These are phyloP conservation scores for Corynespora cassiicola DNA, from an alignment of 2,329 filamentous ascomycete species.

Conservation along the genomic window DNA sequence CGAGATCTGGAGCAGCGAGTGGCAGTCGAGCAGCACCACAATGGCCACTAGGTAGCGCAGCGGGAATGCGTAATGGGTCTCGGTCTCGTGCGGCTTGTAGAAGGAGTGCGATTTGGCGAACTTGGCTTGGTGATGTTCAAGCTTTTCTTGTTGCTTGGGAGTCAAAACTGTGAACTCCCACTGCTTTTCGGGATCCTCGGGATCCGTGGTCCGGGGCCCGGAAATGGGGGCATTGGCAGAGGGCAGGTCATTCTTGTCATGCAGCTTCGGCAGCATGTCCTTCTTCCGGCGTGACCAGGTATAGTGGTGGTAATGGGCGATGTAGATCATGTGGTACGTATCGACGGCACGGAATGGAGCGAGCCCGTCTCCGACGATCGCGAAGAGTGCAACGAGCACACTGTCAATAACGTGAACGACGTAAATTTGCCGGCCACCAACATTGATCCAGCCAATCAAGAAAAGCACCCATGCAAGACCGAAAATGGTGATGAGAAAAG, in stretches of 20 bases:
- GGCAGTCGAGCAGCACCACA: conserved; percentile 79
- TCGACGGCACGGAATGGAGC: conserved; percentile 78
- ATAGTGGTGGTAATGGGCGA: conserved; percentile 73
- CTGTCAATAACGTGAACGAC: conserved; percentile 63
- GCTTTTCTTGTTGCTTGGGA: conserved; percentile 68
- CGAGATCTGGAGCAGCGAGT: conserved; percentile 80
- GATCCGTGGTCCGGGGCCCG: conserved; percentile 44
- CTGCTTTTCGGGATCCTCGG: conserved; percentile 42
- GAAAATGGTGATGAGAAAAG: conserved; percentile 81
- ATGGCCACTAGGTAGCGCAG: conserved; percentile 76
- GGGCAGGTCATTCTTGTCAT: conserved; percentile 74
- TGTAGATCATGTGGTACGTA: conserved; percentile 87
- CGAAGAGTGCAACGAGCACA: conserved; percentile 67
- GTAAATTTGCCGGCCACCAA: conserved; percentile 73
- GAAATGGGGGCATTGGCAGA: conserved; percentile 51
- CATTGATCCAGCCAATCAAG: conserved; percentile 87
- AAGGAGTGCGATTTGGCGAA: conserved; percentile 85
- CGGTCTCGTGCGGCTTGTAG: conserved; percentile 87
- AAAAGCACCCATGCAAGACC: conserved; percentile 91
- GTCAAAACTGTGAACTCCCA: conserved; percentile 68
- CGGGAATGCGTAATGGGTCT: conserved; percentile 81
- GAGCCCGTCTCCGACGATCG: conserved; percentile 66
- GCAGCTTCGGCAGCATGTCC: conserved; percentile 65
- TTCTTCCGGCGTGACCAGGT: conserved; percentile 72
- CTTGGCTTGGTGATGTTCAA: conserved; percentile 80